phyloP scores from a whole-genome alignment of 2,329 filamentous ascomycete genomes.

The Trichophaea hybrida region DNA sequence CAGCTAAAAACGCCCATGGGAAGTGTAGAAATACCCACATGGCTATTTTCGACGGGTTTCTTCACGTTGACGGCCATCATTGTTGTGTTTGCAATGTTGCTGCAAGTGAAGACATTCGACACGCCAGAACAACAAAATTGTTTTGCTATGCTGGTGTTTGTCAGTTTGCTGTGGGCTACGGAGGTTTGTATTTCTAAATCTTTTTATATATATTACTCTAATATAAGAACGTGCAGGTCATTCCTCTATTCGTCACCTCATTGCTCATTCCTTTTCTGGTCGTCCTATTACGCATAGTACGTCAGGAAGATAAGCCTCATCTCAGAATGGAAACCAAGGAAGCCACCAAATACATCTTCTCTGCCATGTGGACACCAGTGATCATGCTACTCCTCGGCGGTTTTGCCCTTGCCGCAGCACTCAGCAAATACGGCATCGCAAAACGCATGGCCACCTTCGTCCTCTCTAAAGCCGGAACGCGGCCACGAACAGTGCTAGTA shows the following conservation, averaged over 20 bases:
- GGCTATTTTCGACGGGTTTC: conserved; percentile 73
- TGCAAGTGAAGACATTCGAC: conserved; percentile 69
- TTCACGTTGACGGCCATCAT: conserved; percentile 59
- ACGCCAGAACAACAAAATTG: conserved; percentile 90
- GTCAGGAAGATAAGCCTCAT: conserved; percentile 53
- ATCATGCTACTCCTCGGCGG: conserved; percentile 96
- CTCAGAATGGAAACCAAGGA: conserved; percentile 61
- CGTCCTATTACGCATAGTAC: conserved; percentile 71
- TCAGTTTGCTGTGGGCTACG: conserved; percentile 89
- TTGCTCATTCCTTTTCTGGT: conserved; percentile 86
- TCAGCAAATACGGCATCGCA: conserved; percentile 95
- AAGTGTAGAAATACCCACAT: conserved; percentile 57
- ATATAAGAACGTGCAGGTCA: conserved; percentile 46
- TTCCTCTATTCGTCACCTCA: conserved; percentile 92
- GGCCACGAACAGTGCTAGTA: conserved; percentile 74
- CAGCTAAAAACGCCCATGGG: conserved; percentile 69
- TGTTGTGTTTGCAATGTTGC: conserved; percentile 55
- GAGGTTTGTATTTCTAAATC: conserved; percentile 46
- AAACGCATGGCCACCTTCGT: conserved; percentile 95
- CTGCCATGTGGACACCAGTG: conserved; percentile 97
- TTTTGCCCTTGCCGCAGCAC: conserved; percentile 84
- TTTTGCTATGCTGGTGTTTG: conserved; percentile 80
- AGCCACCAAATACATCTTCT: conserved; percentile 72
- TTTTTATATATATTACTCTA: background rate
- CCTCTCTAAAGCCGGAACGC: conserved; percentile 87